A percentile compares a stretch with the other conserved stretches of the same genome.
Conservation (phyloP, 495 filamentous ascomycete genomes). For the Entonaema liquescens region DNA sequence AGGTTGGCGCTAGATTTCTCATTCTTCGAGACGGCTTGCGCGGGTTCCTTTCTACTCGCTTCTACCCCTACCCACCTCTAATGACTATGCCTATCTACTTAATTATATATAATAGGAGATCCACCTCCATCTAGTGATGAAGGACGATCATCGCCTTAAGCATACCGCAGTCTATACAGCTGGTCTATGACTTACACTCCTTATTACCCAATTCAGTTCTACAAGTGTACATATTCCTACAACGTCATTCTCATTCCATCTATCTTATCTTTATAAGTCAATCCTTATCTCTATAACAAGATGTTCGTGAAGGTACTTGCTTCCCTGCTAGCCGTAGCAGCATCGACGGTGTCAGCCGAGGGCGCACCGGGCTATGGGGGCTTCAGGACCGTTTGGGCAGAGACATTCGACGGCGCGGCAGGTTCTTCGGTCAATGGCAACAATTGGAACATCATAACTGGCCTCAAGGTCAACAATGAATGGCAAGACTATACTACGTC, state of each 20-base stretch:
- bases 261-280: conserved; percentile 18
- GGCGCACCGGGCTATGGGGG: conserved; percentile 45
- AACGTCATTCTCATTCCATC: not conserved
- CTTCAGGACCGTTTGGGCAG: conserved; percentile 50
- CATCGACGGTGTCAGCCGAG: conserved; percentile 44
- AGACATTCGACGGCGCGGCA: conserved; percentile 48
- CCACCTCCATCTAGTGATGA: conserved; percentile 18
- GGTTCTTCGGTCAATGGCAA: conserved; percentile 43
- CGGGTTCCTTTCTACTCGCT: not conserved
- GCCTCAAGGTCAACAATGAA: conserved; percentile 55
- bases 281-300: conserved; percentile 65
- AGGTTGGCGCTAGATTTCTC: conserved; percentile 29
- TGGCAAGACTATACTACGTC: conserved; percentile 52
- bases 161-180: conserved; percentile 34
- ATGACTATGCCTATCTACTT: not conserved
- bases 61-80: not conserved
- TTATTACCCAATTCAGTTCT: conserved; percentile 34
- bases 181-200: conserved; percentile 41
- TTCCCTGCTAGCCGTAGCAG: conserved; percentile 24
- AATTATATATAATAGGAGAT: conserved; percentile 25
- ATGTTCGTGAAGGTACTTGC: conserved; percentile 57
- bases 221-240: conserved; percentile 41
- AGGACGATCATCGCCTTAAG: conserved; percentile 34
- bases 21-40: conserved; percentile 30
- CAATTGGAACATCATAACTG: conserved; percentile 56